A percentile compares a stretch with the other conserved stretches of the same genome.
These are phyloP conservation scores for Candida dubliniensis DNA, from an alignment of 1,139 yeast genomes.

Conservation along the genomic window DNA sequence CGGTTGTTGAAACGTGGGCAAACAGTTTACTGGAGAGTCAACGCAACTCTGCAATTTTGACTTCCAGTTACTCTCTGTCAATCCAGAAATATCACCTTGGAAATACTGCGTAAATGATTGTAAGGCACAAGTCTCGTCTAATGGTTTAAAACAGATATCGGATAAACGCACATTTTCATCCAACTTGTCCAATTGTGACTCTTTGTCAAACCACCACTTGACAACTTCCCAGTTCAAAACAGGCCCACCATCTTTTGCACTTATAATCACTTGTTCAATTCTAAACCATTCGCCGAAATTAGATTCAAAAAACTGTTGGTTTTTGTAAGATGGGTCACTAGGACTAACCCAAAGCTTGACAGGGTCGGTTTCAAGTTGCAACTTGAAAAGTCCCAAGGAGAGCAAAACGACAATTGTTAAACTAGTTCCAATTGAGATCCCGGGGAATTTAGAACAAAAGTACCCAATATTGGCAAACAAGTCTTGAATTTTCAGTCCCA, in stretches of 20 bases:
- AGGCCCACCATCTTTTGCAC: constrained; percentile 64
- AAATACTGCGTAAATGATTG: constrained; percentile 91
- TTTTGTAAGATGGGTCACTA: constrained; percentile 64
- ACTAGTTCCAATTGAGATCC: constrained; percentile 48
- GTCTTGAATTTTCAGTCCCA: constrained; percentile 21
- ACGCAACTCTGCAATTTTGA: constrained; percentile 59
- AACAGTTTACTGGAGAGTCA: constrained; percentile 80
- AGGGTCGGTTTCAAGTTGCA: constrained; percentile 75
- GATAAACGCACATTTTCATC: constrained; percentile 38
- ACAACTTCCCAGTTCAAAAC: constrained; percentile 63
- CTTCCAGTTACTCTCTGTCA: constrained; percentile 58
- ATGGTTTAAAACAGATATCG: constrained; percentile 83
- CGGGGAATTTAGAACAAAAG: constrained; percentile 61
- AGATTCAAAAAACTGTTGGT: constrained; percentile 70
- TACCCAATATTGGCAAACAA: constrained; percentile 49
- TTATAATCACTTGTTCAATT: constrained; percentile 78
- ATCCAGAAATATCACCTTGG: constrained; percentile 55
- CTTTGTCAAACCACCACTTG: constrained; percentile 87
- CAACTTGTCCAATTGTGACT: constrained; percentile 44
- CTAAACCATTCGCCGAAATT: constrained; percentile 92
- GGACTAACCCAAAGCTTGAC: constrained; percentile 89
- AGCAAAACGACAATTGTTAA: constrained; percentile 44
- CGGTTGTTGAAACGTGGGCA: constrained; percentile 92
- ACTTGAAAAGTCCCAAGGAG: constrained; percentile 52
- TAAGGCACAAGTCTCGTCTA: constrained; percentile 77